phyloP scores from a whole-genome alignment of 768 basidiomycete genomes.

The Sutorius australiensis region DNA sequence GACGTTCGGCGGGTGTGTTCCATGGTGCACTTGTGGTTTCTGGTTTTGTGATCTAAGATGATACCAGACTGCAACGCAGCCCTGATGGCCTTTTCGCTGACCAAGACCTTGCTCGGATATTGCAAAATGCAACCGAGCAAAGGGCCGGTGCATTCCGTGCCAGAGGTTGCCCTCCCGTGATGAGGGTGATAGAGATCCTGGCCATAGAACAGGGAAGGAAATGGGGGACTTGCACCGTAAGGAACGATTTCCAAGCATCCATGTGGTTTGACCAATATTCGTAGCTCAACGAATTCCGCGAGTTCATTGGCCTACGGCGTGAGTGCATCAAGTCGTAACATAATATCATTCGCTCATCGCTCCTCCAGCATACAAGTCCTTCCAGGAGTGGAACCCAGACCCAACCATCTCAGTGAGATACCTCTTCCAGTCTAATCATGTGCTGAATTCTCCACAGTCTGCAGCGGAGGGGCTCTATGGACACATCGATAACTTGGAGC shows the following conservation, averaged over 20 bases:
- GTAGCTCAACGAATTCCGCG: constrained; percentile 67
- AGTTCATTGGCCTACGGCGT: constrained; percentile 71
- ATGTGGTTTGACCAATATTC: not conserved
- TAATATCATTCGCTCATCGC: constrained; percentile 3
- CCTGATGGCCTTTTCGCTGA: constrained; percentile 57
- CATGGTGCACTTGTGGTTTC: not conserved
- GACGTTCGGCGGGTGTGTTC: constrained; percentile 48
- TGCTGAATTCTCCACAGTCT: constrained; percentile 33
- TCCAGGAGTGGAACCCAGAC: constrained; percentile 72
- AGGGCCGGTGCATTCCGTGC: constrained; percentile 64
- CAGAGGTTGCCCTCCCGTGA: constrained; percentile 60
- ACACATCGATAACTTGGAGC: constrained; percentile 75
- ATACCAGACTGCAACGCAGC: constrained; percentile 47
- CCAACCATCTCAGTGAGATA: constrained; percentile 48
- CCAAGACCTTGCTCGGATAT: constrained; percentile 54
- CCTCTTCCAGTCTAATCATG: not conserved
- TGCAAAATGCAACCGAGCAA: constrained; percentile 58
- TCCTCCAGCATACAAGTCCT: constrained; percentile 51
- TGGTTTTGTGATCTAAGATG: not conserved
- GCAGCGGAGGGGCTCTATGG: constrained; percentile 65
- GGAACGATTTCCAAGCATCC: constrained; percentile 18
- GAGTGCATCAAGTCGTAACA: constrained; percentile 14
- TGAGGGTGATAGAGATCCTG: constrained; percentile 67
- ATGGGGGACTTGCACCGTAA: constrained; percentile 72
- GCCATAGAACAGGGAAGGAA: constrained; percentile 61